Percentiles rank a stretch among this genome's conserved stretches.
Conservation (phyloP, 352 stramenopile genomes). For the Halophytophthora polymorphica region DNA sequence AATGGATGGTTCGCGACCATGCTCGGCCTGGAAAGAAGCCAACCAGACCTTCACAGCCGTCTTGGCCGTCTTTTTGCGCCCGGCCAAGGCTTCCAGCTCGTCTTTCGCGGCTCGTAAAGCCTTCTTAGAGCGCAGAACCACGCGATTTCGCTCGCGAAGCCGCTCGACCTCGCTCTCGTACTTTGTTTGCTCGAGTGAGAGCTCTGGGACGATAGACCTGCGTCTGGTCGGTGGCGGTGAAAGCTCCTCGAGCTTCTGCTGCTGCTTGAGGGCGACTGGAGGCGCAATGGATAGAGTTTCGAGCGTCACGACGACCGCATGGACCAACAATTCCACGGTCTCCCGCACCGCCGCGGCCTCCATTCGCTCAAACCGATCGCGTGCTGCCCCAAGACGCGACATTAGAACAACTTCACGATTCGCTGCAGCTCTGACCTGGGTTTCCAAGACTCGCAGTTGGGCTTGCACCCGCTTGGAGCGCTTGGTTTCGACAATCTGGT, state of each 20-base stretch:
- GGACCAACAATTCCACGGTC: conserved; percentile 37
- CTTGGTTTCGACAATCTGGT: conserved; percentile 21
- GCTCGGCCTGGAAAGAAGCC: conserved; percentile 39
- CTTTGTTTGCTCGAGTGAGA: conserved; percentile 27
- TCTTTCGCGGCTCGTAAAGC: conserved; percentile 32
- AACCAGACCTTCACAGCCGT: conserved; percentile 65
- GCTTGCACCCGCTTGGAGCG: conserved; percentile 13
- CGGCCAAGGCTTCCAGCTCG: conserved; percentile 26
- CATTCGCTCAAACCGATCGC: conserved; percentile 27
- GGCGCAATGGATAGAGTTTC: conserved; percentile 15
- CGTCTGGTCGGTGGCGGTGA: background rate
- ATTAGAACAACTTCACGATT: conserved; percentile 35
- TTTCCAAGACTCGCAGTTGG: conserved; percentile 35
- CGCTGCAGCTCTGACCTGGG: conserved; percentile 18
- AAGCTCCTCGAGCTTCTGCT: background rate
- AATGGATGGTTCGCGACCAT: conserved; percentile 57
- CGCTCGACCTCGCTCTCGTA: conserved; percentile 51
- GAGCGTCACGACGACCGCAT: conserved; percentile 34
- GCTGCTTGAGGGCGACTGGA: conserved; percentile 12
- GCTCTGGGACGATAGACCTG: background rate
- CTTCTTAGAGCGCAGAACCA: conserved; percentile 44
- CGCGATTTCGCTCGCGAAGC: conserved; percentile 33
- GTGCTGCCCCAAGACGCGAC: conserved; percentile 21
- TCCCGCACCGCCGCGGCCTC: conserved; percentile 39
- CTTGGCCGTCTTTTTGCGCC: conserved; percentile 55